phyloP scores from a whole-genome alignment of 2,329 filamentous ascomycete species.

The Gremmenia infestans region DNA sequence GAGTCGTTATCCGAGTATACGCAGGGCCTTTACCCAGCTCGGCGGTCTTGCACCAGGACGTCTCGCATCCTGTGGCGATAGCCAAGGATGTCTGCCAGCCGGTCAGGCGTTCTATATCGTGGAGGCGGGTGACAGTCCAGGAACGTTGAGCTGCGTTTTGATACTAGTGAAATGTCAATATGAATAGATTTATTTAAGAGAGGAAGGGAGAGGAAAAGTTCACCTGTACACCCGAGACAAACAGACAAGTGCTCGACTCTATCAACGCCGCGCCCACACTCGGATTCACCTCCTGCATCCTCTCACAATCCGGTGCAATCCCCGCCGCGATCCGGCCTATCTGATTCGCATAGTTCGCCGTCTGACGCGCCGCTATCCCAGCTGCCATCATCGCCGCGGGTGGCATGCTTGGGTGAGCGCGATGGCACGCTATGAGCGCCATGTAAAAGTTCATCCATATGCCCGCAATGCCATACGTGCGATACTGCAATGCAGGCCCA shows the following conservation, averaged over 20 bases:
- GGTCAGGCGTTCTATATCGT: slow-evolving; percentile 71
- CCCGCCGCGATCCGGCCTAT: slow-evolving; percentile 80
- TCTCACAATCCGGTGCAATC: slow-evolving; percentile 43
- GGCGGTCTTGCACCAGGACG: slow-evolving; percentile 72
- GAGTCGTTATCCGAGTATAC: slow-evolving; percentile 51
- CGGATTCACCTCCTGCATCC: slow-evolving; percentile 61
- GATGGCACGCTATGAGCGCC: slow-evolving; percentile 74
- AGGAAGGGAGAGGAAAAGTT: neutral
- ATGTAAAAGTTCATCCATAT: slow-evolving; percentile 87
- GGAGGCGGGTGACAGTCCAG: slow-evolving; percentile 71
- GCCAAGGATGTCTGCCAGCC: slow-evolving; percentile 82
- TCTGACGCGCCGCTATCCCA: slow-evolving; percentile 68
- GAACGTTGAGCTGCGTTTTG: slow-evolving; percentile 65
- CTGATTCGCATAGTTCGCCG: slow-evolving; percentile 63
- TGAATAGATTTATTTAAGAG: neutral
- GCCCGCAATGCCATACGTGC: slow-evolving; percentile 80
- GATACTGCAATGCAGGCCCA: slow-evolving; percentile 73
- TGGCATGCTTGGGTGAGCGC: slow-evolving; percentile 84
- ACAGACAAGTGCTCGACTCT: slow-evolving; percentile 76
- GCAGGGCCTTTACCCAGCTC: slow-evolving; percentile 70
- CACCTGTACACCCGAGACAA: slow-evolving; percentile 77
- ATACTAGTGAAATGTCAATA: slow-evolving; percentile 47
- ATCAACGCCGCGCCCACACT: slow-evolving; percentile 75
- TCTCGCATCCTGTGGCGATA: slow-evolving; percentile 81
- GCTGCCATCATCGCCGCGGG: slow-evolving; percentile 82